Conservation (phyloP, 129 eudicot genomes). For the Gnaphalium uliginosum region DNA sequence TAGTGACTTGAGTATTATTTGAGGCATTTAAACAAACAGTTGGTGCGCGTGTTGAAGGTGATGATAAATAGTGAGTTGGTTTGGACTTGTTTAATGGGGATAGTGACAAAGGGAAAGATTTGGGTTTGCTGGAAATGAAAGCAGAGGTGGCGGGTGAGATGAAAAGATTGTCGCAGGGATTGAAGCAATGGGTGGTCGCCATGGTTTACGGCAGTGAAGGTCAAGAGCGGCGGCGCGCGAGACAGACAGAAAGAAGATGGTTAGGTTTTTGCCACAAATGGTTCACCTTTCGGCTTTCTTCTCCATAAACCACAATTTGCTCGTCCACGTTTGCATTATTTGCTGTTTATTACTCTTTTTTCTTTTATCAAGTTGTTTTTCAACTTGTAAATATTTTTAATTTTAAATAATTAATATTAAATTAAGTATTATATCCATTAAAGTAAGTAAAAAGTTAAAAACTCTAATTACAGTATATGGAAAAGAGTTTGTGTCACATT, state of each 20-base stretch:
- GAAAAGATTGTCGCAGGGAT: constrained; percentile 1
- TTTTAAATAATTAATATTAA: too few relatives aligned
- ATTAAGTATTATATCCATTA: too few relatives aligned
- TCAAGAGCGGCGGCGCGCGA: constrained; percentile 18
- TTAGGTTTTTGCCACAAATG: constrained; percentile 19
- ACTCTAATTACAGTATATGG: too few relatives aligned
- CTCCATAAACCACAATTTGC: constrained; percentile 13
- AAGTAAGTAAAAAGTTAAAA: too few relatives aligned
- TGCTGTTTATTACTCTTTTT: background rate
- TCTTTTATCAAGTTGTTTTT: too few relatives aligned
- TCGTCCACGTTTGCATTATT: background rate
- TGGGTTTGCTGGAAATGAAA: constrained; percentile 25
- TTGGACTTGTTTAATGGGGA: constrained; percentile 4
- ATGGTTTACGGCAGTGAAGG: constrained; percentile 5
- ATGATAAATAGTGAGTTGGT: background rate
- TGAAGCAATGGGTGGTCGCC: constrained; percentile 21
- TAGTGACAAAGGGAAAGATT: constrained; percentile 18
- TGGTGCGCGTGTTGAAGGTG: constrained; percentile 18
- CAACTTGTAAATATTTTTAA: too few relatives aligned
- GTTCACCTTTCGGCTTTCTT: constrained; percentile 8
- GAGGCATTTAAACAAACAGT: constrained; percentile 1
- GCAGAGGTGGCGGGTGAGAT: constrained; percentile 19
- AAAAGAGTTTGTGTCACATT: too few relatives aligned
- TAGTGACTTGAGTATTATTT: background rate
- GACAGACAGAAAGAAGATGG: constrained; percentile 1